A percentile compares a stretch with the other conserved stretches of the same genome.
These are phyloP conservation scores for Penicillium paxilli DNA, from an alignment of 495 filamentous ascomycete genomes.

Conservation along the genomic window DNA sequence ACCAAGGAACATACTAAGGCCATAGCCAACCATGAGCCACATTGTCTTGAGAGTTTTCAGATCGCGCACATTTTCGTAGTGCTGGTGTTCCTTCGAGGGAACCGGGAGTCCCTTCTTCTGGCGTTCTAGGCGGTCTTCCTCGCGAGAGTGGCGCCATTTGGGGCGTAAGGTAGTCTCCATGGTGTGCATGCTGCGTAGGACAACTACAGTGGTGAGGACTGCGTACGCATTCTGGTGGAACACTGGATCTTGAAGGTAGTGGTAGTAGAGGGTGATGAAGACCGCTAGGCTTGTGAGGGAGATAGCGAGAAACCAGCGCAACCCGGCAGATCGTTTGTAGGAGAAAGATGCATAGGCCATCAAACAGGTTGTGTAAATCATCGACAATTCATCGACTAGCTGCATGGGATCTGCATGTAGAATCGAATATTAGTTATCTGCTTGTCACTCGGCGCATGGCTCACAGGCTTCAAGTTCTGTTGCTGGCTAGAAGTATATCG, in stretches of 20 bases:
- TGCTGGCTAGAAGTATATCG: no score
- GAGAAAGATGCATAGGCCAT: slow-evolving; percentile 89
- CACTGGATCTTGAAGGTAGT: slow-evolving; percentile 84
- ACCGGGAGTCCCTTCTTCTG: slow-evolving; percentile 42
- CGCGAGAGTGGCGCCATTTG: slow-evolving; percentile 40
- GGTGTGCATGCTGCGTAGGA: slow-evolving; percentile 84
- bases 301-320: slow-evolving; percentile 58
- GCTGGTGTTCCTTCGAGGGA: slow-evolving; percentile 40
- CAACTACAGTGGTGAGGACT: slow-evolving; percentile 71
- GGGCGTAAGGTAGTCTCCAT: slow-evolving; percentile 82
- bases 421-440: slow-evolving; percentile 15
- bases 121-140: slow-evolving; percentile 42
- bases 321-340: slow-evolving; percentile 58
- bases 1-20: slow-evolving; percentile 73
- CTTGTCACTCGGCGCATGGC: not conserved
- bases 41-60: slow-evolving; percentile 63
- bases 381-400: slow-evolving; percentile 90
- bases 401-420: slow-evolving; percentile 83
- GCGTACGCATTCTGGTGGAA: slow-evolving; percentile 94
- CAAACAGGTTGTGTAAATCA: slow-evolving; percentile 97
- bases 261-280: slow-evolving; percentile 91
- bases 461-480: not conserved
- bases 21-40: slow-evolving; percentile 73
- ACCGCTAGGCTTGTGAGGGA: slow-evolving; percentile 62
- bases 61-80: slow-evolving; percentile 55